A percentile compares a stretch with the other conserved stretches of the same genome.
These are phyloP conservation scores for Wallacemonas collosoma DNA, from an alignment of 208 protist genomes.

Conservation along the genomic window DNA sequence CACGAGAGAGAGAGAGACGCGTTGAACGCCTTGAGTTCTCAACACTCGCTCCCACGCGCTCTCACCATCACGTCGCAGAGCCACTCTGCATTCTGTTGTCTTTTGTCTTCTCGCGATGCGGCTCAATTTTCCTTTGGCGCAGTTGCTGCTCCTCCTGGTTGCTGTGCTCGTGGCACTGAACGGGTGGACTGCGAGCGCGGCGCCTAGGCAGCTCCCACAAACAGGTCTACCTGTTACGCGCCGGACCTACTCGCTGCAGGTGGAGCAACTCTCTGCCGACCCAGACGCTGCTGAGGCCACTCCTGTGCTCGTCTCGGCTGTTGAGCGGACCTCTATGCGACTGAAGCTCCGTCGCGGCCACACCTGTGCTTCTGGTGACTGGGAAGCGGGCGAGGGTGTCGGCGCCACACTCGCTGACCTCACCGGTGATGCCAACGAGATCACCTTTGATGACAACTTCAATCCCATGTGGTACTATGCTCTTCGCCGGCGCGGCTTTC, in stretches of 20 bases:
- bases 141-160: conserved; percentile 2
- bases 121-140: background rate
- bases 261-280: conserved; percentile 47
- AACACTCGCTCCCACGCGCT: too few relatives aligned
- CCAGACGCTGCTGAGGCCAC: conserved; percentile 11
- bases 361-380: conserved; percentile 7
- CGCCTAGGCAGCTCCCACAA: background rate
- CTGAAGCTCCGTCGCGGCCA: conserved; percentile 21
- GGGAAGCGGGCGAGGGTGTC: conserved; percentile 8
- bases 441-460: conserved; percentile 72
- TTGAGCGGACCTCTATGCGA: conserved; percentile 34
- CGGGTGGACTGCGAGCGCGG: background rate
- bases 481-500: conserved; percentile 51
- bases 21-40: too few relatives aligned
- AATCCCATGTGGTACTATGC: conserved; percentile 80
- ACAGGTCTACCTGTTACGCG: conserved; percentile 19
- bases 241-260: conserved; percentile 41
- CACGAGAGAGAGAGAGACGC: too few relatives aligned
- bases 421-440: conserved; percentile 22
- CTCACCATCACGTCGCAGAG: too few relatives aligned
- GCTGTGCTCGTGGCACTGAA: background rate
- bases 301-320: conserved; percentile 60
- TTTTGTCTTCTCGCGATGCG: background rate
- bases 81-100: background rate
- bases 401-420: conserved; percentile 23